Evolutionary conservation across 164 flowering plant species (phyloP), one percentile per base, ranked within the genome.

Genomic region (Vitis amurensis): DNA sequence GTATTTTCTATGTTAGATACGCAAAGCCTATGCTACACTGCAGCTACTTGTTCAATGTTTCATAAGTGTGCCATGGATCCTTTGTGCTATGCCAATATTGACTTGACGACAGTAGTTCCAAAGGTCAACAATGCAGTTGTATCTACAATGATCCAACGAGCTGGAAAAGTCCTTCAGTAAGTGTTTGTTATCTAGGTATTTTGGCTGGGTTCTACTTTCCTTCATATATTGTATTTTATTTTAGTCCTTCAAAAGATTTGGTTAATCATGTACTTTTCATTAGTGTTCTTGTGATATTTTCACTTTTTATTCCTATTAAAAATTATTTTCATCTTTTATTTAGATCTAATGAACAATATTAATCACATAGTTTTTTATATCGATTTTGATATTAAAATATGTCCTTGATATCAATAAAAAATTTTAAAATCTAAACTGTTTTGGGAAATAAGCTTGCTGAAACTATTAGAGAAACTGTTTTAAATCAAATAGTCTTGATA

Each of bases 1-100:
- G 91, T 94, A 4, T 94, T 94, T 74, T 85, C 97, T 29, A 77
- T 88, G 92, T 94, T 94, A 68, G 97, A 94, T 77, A 86, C 93
- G 0, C 88, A 86, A 76, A 88, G 88, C 78, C 79, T 94, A n/a
- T 89, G 96, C 74, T 76, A 84, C 61, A 90, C 91, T 9, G 88
- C 92, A 3, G 92, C 97, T 23, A 68, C 92, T 23, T 94, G 98
- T 80, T 78, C 86, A n/a, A 80, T 94, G 88, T 94, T 94, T 67
- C 78, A 83, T 58, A 90, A 88, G 79, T 92, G 94, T 82, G 90
- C 94, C n/a, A 80, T 78, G 80, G 96, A 92, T 73, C 89, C 98
- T 23, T 66, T 81, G 50, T 92, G 97, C 81, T 94, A 90, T 80
- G 75, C 91, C 55, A 68, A 87, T 71, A 86, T 92, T 79, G 93